Conservation (phyloP, 352 stramenopile species). For the Globisporangium cystogenes region DNA sequence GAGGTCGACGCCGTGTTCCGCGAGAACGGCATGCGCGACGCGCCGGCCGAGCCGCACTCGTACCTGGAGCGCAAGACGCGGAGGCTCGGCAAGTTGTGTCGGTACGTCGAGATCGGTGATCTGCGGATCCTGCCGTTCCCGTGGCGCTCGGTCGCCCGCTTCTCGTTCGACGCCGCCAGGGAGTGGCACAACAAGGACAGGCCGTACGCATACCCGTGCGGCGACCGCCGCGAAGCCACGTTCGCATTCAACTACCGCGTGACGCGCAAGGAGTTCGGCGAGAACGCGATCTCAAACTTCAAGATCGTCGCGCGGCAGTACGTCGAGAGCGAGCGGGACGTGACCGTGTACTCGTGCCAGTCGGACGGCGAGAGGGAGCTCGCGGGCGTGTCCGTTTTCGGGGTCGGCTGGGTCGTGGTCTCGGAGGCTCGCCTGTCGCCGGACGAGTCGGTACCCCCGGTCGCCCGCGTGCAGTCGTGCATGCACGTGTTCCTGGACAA, state of each 20-base stretch:
- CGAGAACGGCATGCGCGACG: constrained; percentile 2
- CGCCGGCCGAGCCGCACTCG: not conserved
- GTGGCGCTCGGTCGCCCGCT: not conserved
- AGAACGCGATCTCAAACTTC: not conserved
- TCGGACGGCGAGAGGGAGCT: constrained; percentile 8
- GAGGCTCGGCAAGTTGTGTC: not conserved
- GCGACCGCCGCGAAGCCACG: not conserved
- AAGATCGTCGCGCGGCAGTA: constrained; percentile 11
- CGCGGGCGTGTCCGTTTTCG: not conserved
- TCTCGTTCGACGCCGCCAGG: not conserved
- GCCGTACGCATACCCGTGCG: constrained; percentile 3
- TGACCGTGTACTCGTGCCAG: constrained; percentile 6
- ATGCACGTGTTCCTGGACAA: constrained; percentile 3
- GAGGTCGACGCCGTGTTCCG: constrained; percentile 6
- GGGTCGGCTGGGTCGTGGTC: constrained; percentile 3
- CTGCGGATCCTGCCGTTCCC: constrained; percentile 2
- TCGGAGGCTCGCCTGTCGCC: not conserved
- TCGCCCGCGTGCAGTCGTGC: constrained; percentile 5
- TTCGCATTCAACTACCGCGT: constrained; percentile 9
- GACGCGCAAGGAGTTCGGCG: not conserved
- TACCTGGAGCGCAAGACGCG: constrained; percentile 1
- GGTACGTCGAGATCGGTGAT: constrained; percentile 7
- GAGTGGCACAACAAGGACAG: constrained; percentile 10
- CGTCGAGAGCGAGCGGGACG: constrained; percentile 5
- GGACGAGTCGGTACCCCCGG: not conserved